phyloP scores from a whole-genome alignment of 2,329 filamentous ascomycete genomes.

The Colletotrichum sp. region DNA sequence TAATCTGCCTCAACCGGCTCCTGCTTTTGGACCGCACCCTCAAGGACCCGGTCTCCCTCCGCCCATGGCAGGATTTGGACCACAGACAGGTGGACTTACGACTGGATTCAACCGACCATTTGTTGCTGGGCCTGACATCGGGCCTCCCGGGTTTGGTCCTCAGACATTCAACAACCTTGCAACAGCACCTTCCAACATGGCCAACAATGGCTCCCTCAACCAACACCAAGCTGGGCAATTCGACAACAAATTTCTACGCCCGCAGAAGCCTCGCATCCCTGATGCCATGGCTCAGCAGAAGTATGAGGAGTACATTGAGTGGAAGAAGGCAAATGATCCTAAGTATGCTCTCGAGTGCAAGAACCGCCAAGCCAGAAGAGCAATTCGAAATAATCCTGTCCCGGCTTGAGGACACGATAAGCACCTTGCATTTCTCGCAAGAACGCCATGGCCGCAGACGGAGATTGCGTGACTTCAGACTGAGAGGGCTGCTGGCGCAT shows the following conservation, averaged over 20 bases:
- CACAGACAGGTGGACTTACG: background rate
- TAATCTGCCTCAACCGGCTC: background rate
- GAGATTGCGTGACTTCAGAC: background rate
- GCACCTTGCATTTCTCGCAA: background rate
- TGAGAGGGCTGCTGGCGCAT: background rate
- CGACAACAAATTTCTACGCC: slow-evolving; percentile 24
- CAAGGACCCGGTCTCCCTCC: background rate
- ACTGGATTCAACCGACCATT: background rate
- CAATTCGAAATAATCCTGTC: background rate
- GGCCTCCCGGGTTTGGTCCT: background rate
- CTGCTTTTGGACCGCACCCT: background rate
- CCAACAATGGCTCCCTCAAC: background rate
- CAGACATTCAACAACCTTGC: background rate
- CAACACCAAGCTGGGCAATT: background rate
- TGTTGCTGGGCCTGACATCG: background rate
- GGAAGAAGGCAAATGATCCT: slow-evolving; percentile 52
- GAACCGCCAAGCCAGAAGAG: slow-evolving; percentile 27
- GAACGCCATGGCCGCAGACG: background rate
- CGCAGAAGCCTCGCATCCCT: slow-evolving; percentile 46
- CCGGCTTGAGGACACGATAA: background rate
- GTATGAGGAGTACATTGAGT: slow-evolving; percentile 55
- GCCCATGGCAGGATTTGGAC: background rate
- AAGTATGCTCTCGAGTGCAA: slow-evolving; percentile 53
- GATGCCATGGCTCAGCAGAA: slow-evolving; percentile 46
- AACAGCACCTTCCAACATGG: background rate